Conservation (phyloP, 2,329 filamentous ascomycete genomes). For the Trichoderma gracile region DNA sequence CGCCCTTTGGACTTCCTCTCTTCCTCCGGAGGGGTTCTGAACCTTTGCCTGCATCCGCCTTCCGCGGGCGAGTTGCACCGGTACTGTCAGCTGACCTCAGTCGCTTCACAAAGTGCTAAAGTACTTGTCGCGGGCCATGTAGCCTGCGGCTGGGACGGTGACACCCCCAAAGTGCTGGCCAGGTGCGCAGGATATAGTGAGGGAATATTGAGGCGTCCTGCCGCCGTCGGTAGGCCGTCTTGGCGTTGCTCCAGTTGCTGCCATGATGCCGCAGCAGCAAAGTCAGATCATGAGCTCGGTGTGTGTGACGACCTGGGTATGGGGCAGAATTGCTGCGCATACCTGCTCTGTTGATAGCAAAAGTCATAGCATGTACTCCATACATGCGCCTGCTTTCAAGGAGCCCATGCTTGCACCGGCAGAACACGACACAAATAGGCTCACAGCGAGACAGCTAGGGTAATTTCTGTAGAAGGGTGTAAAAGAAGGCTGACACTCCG, state of each 20-base stretch:
- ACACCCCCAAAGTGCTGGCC: slow-evolving; percentile 10
- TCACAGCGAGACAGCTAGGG: slow-evolving; percentile 5
- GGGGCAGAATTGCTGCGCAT: slow-evolving; percentile 7
- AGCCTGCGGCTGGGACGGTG: slow-evolving; percentile 11
- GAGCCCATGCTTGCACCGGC: neutral
- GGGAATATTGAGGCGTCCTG: slow-evolving; percentile 12
- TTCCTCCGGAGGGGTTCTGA: neutral
- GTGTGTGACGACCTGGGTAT: neutral
- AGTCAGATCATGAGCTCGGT: slow-evolving; percentile 1
- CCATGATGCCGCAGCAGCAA: neutral
- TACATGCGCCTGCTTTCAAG: neutral
- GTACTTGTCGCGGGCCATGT: slow-evolving; percentile 8
- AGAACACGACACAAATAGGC: neutral
- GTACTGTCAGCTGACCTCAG: slow-evolving; percentile 24
- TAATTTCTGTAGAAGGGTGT: neutral
- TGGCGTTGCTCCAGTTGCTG: neutral
- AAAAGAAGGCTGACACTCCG: slow-evolving; percentile 12
- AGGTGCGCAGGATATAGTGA: slow-evolving; percentile 8
- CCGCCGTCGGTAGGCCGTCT: neutral
- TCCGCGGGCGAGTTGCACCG: slow-evolving; percentile 17
- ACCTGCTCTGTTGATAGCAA: too few species aligned
- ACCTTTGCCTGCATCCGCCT: neutral
- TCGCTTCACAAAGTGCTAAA: neutral
- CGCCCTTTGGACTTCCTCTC: neutral
- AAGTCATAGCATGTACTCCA: neutral